A percentile compares a stretch with the other conserved stretches of the same genome.
These are phyloP conservation scores for Saccharomyces hybrid DNA, from an alignment of 1,139 yeast genomes.

Conservation along the genomic window DNA sequence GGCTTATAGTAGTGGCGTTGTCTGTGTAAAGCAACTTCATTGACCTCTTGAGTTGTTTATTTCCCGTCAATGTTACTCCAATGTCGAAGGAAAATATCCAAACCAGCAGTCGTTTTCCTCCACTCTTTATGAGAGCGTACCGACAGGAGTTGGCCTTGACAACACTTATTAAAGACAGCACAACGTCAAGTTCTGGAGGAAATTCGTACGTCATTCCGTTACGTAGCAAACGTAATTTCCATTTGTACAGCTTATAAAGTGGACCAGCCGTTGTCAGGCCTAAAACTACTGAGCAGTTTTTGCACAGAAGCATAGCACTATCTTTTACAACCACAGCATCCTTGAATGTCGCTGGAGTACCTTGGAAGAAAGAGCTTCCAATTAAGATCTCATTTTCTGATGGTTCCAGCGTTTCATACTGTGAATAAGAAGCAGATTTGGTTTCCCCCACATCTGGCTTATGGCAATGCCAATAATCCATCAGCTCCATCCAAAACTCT, in stretches of 20 bases:
- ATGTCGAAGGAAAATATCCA: slow-evolving; percentile 27
- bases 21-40: slow-evolving; percentile 12
- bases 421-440: slow-evolving; percentile 1
- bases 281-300: slow-evolving; percentile 11
- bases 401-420: slow-evolving; percentile 18
- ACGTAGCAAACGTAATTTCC: slow-evolving; percentile 15
- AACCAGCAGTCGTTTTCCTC: slow-evolving; percentile 8
- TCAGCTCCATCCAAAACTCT: slow-evolving; percentile 87
- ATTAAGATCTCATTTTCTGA: slow-evolving; percentile 20
- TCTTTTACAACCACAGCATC: slow-evolving; percentile 2
- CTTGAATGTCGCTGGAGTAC: slow-evolving; percentile 11
- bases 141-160: slow-evolving; percentile 22
- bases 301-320: slow-evolving; percentile 9
- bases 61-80: slow-evolving; percentile 6
- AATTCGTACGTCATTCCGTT: slow-evolving; percentile 6
- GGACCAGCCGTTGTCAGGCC: slow-evolving; percentile 18
- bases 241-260: slow-evolving; percentile 19
- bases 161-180: slow-evolving; percentile 15
- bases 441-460: slow-evolving; percentile 47
- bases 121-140: slow-evolving; percentile 13
- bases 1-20: slow-evolving; percentile 4
- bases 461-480: slow-evolving; percentile 98
- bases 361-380: slow-evolving; percentile 16
- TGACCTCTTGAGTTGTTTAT: slow-evolving; percentile 12
- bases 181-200: slow-evolving; percentile 18